phyloP scores from a whole-genome alignment of 2,329 filamentous ascomycete species.

The Arthrobotrys entomopaga region DNA sequence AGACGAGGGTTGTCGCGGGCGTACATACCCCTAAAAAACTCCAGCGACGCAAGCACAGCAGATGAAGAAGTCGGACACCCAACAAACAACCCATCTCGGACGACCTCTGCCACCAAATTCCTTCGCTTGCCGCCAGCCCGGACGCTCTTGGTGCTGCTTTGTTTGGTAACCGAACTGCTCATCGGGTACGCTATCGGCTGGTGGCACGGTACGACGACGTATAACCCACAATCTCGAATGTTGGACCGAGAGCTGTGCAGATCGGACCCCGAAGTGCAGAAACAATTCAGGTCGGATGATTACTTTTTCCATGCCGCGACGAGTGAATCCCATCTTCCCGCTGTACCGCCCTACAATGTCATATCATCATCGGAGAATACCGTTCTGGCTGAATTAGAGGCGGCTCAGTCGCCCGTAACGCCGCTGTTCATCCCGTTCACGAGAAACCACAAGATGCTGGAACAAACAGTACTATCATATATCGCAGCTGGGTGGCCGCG shows the following conservation, averaged over 20 bases:
- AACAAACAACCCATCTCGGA: not conserved
- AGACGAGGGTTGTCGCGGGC: not conserved
- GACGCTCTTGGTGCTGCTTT: slow-evolving; percentile 9
- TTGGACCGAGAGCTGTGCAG: not conserved
- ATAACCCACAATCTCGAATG: not conserved
- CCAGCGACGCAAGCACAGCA: not conserved
- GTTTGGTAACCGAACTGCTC: slow-evolving; percentile 7
- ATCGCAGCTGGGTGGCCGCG: slow-evolving; percentile 71
- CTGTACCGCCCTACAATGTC: slow-evolving; percentile 15
- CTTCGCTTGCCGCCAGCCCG: not conserved
- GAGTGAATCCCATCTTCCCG: not conserved
- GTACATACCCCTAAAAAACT: slow-evolving; percentile 10
- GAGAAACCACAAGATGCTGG: slow-evolving; percentile 68
- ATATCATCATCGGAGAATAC: not conserved
- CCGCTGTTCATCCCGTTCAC: slow-evolving; percentile 71
- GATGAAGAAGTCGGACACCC: not conserved
- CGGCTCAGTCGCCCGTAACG: slow-evolving; percentile 58
- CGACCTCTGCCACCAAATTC: not conserved
- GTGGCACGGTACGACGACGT: not conserved
- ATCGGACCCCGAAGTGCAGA: not conserved
- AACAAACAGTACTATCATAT: slow-evolving; percentile 69
- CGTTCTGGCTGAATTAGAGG: slow-evolving; percentile 1
- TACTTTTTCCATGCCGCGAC: slow-evolving; percentile 24
- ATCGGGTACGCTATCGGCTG: slow-evolving; percentile 16
- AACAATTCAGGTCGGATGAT: not conserved